Conservation (phyloP, 306 rosid genomes). For the Luffa acutangula region DNA sequence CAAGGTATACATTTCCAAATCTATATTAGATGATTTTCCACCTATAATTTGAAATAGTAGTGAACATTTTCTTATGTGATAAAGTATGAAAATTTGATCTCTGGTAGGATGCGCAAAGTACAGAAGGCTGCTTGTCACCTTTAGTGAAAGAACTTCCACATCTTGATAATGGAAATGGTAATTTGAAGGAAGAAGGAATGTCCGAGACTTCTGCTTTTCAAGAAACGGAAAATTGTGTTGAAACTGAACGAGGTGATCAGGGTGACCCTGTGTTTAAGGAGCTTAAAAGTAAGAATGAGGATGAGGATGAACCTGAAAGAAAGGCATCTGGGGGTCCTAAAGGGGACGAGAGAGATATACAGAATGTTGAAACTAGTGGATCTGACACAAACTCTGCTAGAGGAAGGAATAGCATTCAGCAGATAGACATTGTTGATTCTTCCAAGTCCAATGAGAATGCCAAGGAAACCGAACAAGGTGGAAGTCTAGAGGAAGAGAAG, state of each 20-base stretch:
- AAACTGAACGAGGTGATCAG: slow-evolving; percentile 33
- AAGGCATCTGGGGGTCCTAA: slow-evolving; percentile 33
- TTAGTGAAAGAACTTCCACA: slow-evolving; percentile 28
- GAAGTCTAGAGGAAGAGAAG: slow-evolving; percentile 61
- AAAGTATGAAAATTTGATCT: slow-evolving; percentile 33
- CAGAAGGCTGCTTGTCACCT: slow-evolving; percentile 37
- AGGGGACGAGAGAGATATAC: slow-evolving; percentile 44
- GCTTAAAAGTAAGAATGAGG: slow-evolving; percentile 33
- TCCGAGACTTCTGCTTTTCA: slow-evolving; percentile 59
- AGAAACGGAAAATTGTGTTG: slow-evolving; percentile 31
- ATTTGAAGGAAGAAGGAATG: slow-evolving; percentile 63
- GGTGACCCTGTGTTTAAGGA: slow-evolving; percentile 29
- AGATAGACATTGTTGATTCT: slow-evolving; percentile 29
- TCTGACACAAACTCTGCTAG: slow-evolving; percentile 74
- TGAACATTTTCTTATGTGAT: not conserved
- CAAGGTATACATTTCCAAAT: not conserved
- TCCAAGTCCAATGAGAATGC: slow-evolving; percentile 35
- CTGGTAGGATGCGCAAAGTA: slow-evolving; percentile 56
- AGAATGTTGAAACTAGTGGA: slow-evolving; percentile 78
- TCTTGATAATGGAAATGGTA: slow-evolving; percentile 32
- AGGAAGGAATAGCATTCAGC: slow-evolving; percentile 45
- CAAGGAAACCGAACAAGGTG: slow-evolving; percentile 34
- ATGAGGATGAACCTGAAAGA: slow-evolving; percentile 37
- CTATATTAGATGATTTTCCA: not conserved
- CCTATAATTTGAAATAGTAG: not conserved